phyloP scores from a whole-genome alignment of 495 filamentous ascomycete species.

The Tuber umbilicatum region DNA sequence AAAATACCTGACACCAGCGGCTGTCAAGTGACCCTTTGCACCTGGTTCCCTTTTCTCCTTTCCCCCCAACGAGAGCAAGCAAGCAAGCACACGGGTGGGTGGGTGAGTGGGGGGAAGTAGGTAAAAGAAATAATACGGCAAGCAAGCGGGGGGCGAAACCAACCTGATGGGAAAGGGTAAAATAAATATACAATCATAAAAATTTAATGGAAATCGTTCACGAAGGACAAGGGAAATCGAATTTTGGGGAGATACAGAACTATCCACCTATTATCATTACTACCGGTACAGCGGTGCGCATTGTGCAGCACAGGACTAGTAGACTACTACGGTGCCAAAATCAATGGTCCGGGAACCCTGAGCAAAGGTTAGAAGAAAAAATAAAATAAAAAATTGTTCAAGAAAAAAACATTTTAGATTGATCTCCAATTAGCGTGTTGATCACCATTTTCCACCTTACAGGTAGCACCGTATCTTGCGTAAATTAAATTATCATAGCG shows the following conservation, averaged over 20 bases:
- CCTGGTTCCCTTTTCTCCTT: not conserved
- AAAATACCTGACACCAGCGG: constrained; percentile 8
- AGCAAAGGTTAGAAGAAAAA: not conserved
- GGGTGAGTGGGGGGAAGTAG: not conserved
- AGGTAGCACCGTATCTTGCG: not conserved
- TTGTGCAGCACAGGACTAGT: not conserved
- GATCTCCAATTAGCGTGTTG: not conserved
- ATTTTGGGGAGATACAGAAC: not conserved
- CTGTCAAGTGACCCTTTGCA: constrained; percentile 20
- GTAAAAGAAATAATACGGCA: not conserved
- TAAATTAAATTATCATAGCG: not conserved
- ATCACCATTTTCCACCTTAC: not conserved
- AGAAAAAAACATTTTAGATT: not conserved
- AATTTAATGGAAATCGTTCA: not conserved
- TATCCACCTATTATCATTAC: not conserved
- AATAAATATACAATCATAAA: not conserved
- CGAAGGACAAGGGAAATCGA: not conserved
- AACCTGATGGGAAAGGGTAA: not conserved
- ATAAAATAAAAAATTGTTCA: not conserved
- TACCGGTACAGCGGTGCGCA: not conserved
- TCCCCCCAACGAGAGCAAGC: not conserved
- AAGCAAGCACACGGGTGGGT: not conserved
- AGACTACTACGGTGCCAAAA: not conserved
- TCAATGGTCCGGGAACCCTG: not conserved
- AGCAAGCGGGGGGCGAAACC: constrained; percentile 3